A percentile compares a stretch with the other conserved stretches of the same genome.
Conservation (phyloP, 768 basidiomycete genomes). For the Podaxis sp. region DNA sequence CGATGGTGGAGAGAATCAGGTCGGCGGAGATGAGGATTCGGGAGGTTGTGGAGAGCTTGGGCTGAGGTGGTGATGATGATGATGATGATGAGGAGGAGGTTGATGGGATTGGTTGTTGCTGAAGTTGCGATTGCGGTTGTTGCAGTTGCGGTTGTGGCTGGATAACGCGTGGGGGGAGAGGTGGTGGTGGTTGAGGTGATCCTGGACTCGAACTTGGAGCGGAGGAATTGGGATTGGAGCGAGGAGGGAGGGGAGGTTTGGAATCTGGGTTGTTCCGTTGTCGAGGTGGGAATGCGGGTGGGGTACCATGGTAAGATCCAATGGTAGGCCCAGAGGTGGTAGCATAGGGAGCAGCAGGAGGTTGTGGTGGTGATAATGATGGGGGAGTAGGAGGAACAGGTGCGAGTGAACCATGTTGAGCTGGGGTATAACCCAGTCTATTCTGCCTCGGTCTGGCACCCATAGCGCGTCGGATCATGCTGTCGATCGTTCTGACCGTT, state of each 20-base stretch:
- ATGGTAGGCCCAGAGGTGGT: conserved; percentile 4
- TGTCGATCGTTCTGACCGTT: conserved; percentile 58
- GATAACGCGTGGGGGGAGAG: conserved; percentile 3
- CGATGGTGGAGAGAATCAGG: conserved; percentile 59
- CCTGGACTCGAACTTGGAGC: neutral
- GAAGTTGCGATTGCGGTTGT: conserved; percentile 19
- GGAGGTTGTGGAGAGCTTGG: conserved; percentile 38
- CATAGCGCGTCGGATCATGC: conserved; percentile 52
- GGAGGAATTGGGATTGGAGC: neutral
- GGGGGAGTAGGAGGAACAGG: conserved; percentile 16
- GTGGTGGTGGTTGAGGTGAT: neutral
- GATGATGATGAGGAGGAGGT: conserved; percentile 22
- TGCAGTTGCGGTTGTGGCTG: conserved; percentile 20
- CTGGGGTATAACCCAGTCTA: conserved; percentile 16
- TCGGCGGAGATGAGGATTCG: conserved; percentile 60
- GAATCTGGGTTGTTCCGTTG: neutral
- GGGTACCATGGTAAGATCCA: conserved; percentile 9
- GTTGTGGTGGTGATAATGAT: conserved; percentile 14
- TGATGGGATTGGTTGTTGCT: conserved; percentile 11
- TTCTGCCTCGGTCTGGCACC: conserved; percentile 38
- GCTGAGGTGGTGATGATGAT: conserved; percentile 26
- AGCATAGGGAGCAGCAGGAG: conserved; percentile 7
- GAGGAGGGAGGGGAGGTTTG: conserved; percentile 9
- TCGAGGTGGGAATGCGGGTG: neutral
- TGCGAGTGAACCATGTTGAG: neutral